These are phyloP conservation scores for Mycena albidolilacea DNA, from an alignment of 768 basidiomycete species.

Conservation along the genomic window DNA sequence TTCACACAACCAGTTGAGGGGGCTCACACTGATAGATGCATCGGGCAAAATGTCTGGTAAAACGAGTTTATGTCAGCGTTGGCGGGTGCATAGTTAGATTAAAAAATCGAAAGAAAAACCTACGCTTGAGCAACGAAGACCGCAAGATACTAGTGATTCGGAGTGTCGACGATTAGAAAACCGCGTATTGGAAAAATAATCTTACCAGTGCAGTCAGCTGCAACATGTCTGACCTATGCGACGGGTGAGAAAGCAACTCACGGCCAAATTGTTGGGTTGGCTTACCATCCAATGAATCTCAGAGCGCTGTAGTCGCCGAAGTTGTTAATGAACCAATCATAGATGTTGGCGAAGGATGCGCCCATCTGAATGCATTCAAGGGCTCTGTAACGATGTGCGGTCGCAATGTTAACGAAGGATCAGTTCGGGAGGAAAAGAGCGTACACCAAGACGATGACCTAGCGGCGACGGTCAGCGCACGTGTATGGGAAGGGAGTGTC, in stretches of 20 bases:
- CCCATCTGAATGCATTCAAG: slow-evolving; percentile 17
- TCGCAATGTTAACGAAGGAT: neutral
- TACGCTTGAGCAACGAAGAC: slow-evolving; percentile 21
- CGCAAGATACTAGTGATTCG: neutral
- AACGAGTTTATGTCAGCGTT: too few relatives aligned
- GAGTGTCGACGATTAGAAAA: neutral
- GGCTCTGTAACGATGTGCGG: neutral
- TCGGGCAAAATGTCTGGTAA: slow-evolving; percentile 10
- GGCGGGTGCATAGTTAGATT: neutral
- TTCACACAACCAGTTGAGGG: neutral
- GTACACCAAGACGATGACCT: too few relatives aligned
- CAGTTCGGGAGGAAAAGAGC: too few relatives aligned
- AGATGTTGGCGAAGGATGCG: neutral
- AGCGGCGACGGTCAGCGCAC: neutral
- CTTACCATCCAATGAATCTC: neutral
- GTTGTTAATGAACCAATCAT: slow-evolving; percentile 10
- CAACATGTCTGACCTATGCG: neutral
- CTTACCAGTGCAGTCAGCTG: slow-evolving; percentile 7
- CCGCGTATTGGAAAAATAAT: too few relatives aligned
- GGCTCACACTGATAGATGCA: slow-evolving; percentile 10
- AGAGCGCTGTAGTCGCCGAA: slow-evolving; percentile 10
- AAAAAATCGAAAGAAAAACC: neutral
- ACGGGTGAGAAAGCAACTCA: too few relatives aligned
- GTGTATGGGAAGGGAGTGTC: too few relatives aligned
- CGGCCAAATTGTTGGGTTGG: neutral